Evolutionary conservation across 2,329 filamentous ascomycete species (phyloP).

Genomic region (Nemania bipapillata): DNA sequence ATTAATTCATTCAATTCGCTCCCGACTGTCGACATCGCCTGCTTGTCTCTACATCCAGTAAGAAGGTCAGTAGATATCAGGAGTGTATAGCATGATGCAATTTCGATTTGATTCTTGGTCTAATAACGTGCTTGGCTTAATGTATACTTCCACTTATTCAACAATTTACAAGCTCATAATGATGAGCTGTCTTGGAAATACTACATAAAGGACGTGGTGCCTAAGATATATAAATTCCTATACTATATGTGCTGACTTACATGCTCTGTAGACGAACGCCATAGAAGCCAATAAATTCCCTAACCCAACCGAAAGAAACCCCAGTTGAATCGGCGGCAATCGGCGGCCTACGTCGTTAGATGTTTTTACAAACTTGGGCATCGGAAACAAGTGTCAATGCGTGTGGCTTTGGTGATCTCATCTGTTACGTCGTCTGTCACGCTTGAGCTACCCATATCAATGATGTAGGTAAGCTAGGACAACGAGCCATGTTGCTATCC

Average conservation of each 20-base stretch:
- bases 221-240: background rate
- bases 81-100: too few species aligned
- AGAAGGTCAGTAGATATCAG: too few species aligned
- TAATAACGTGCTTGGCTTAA: too few species aligned
- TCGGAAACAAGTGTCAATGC: background rate
- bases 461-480: background rate
- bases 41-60: too few species aligned
- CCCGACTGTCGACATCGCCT: too few species aligned
- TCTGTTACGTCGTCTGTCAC: too few species aligned
- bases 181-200: background rate
- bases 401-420: background rate
- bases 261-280: background rate
- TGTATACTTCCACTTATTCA: too few species aligned
- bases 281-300: background rate
- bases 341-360: background rate
- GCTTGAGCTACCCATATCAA: background rate
- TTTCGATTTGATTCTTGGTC: too few species aligned
- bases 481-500: background rate
- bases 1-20: too few species aligned
- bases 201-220: background rate
- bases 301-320: background rate
- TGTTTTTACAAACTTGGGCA: background rate
- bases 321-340: too few species aligned
- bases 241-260: background rate
- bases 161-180: too few species aligned